phyloP scores from a whole-genome alignment of 345 rosid genomes.

The Punica granatum region DNA sequence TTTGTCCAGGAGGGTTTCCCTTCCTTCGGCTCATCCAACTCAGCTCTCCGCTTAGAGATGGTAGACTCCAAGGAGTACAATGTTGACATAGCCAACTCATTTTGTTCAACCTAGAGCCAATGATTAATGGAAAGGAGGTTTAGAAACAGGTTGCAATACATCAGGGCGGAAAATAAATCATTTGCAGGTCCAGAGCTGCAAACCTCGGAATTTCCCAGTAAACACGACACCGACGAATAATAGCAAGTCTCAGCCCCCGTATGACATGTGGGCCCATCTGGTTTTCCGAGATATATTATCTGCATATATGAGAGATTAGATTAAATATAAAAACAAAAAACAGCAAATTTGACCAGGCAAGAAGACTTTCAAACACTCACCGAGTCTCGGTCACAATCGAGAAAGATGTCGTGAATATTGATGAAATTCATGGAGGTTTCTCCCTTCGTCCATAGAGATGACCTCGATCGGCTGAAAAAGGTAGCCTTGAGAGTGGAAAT shows the following conservation, averaged over 20 bases:
- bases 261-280: conserved; percentile 94
- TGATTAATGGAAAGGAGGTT: not conserved
- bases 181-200: not conserved
- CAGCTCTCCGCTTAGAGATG: conserved; percentile 59
- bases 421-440: conserved; percentile 87
- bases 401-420: conserved; percentile 59
- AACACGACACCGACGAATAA: conserved; percentile 43
- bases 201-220: conserved; percentile 50
- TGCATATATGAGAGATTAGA: conserved; percentile 17
- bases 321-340: conserved; percentile 3
- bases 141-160: not conserved
- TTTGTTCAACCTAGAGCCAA: conserved; percentile 32
- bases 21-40: conserved; percentile 33
- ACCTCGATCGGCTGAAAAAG: conserved; percentile 81
- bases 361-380: conserved; percentile 31
- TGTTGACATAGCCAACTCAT: conserved; percentile 51
- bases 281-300: conserved; percentile 89
- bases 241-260: conserved; percentile 91
- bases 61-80: conserved; percentile 61
- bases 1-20: conserved; percentile 85
- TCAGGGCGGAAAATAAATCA: not conserved
- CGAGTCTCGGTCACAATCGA: conserved; percentile 82
- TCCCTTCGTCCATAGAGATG: conserved; percentile 85
- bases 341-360: not conserved
- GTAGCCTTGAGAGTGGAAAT: conserved; percentile 77